Conservation (phyloP, 192 early-diverging fungal genomes). For the Gaertneriomyces sp. region DNA sequence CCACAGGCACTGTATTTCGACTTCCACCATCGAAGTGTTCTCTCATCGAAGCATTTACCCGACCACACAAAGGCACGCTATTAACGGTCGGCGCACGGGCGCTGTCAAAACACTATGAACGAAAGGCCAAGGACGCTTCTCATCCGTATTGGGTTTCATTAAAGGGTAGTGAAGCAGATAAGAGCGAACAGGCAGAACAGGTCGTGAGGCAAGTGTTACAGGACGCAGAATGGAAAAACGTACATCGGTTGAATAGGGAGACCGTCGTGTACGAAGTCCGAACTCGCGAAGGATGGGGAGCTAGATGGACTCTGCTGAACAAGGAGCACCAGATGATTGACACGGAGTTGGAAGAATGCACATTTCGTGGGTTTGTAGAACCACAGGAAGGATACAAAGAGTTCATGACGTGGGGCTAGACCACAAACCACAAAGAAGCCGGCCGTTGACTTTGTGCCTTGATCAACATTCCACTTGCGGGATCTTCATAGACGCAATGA, state of each 20-base stretch:
- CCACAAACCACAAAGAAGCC: too few species aligned
- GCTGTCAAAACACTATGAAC: constrained; percentile 13
- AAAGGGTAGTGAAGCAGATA: neutral
- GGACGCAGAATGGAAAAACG: constrained; percentile 2
- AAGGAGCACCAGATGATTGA: neutral
- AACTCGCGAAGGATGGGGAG: constrained; percentile 2
- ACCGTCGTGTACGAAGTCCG: constrained; percentile 14
- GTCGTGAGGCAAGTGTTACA: neutral
- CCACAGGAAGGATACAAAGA: too few species aligned
- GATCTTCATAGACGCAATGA: too few species aligned
- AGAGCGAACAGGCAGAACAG: constrained; percentile 3
- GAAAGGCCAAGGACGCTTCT: neutral
- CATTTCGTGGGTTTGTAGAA: too few species aligned
- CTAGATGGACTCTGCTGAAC: neutral
- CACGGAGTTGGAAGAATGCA: too few species aligned
- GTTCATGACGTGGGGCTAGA: too few species aligned
- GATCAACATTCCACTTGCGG: too few species aligned
- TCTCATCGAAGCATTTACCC: constrained; percentile 2
- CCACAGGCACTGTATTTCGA: neutral
- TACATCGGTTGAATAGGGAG: constrained; percentile 2
- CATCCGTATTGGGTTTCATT: constrained; percentile 1
- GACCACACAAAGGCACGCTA: neutral
- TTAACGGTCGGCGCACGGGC: constrained; percentile 6
- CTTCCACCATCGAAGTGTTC: neutral
- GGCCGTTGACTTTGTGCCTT: too few species aligned